Percentiles rank a stretch among this genome's conserved stretches.
phyloP scores from a whole-genome alignment of 2,329 filamentous ascomycete species.

The Talaromyces sp. region DNA sequence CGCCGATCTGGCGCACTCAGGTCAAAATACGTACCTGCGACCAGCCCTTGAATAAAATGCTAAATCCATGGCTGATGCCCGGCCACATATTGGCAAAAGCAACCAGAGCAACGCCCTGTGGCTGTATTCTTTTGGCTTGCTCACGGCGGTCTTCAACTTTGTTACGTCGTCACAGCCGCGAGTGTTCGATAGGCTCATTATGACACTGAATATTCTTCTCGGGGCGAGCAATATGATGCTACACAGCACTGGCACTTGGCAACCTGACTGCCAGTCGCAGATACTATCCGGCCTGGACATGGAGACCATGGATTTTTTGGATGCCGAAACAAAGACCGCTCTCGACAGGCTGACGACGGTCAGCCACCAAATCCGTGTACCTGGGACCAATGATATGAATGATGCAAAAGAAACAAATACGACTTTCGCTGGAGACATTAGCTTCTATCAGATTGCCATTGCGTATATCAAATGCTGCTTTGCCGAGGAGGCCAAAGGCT shows the following conservation, averaged over 20 bases:
- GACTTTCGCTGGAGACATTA: not conserved
- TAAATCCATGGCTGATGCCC: not conserved
- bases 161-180: not conserved
- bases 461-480: conserved; percentile 2
- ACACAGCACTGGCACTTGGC: too few relatives aligned
- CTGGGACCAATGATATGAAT: not conserved
- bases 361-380: not conserved
- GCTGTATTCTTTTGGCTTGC: not conserved
- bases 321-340: not conserved
- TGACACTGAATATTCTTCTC: not conserved
- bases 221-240: conserved; percentile 1
- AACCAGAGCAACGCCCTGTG: not conserved
- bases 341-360: not conserved
- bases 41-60: conserved; percentile 1
- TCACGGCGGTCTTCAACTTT: not conserved
- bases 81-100: not conserved
- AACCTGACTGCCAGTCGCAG: not conserved
- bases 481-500: not conserved
- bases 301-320: not conserved
- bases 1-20: not conserved
- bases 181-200: not conserved
- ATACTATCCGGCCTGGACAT: not conserved
- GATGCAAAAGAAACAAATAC: not conserved
- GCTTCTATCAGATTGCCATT: conserved; percentile 2
- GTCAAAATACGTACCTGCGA: not conserved